These are phyloP conservation scores for Petunia secreta DNA, from an alignment of 257 asterid genomes.

Conservation along the genomic window DNA sequence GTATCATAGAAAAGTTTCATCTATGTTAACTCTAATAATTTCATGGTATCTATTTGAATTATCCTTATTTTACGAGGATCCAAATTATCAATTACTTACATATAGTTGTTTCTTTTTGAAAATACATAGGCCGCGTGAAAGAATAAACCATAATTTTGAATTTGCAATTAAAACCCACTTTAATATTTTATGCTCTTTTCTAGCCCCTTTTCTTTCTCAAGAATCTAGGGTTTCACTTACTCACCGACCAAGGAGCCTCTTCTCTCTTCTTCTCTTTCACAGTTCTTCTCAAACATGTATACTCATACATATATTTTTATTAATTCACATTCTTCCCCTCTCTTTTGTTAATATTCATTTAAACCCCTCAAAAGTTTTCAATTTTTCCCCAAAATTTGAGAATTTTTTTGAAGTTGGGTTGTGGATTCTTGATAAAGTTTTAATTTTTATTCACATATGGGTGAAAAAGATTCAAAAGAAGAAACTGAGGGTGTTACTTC, in stretches of 20 bases:
- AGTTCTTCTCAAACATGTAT: neutral
- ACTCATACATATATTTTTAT: neutral
- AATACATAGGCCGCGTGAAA: neutral
- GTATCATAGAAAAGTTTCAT: no score
- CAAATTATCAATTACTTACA: neutral
- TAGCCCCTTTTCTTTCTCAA: conserved; percentile 17
- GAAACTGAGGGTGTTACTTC: conserved; percentile 34
- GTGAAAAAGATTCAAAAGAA: conserved; percentile 48
- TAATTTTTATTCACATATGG: conserved; percentile 35
- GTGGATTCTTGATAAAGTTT: neutral
- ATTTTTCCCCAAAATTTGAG: neutral
- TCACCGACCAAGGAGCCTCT: conserved; percentile 19
- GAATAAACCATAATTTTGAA: neutral
- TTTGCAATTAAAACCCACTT: conserved; percentile 13
- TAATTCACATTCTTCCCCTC: no score
- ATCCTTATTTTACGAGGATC: neutral
- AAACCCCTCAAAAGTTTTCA: neutral
- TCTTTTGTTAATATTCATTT: neutral
- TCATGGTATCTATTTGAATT: no score
- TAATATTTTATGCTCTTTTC: neutral
- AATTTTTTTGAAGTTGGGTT: neutral
- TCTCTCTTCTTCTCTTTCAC: neutral
- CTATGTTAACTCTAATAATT: no score
- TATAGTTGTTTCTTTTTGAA: no score
- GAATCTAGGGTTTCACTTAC: conserved; percentile 54